These are phyloP conservation scores for Aspergillus japonicus DNA, from an alignment of 2,329 filamentous ascomycete genomes.

Conservation along the genomic window DNA sequence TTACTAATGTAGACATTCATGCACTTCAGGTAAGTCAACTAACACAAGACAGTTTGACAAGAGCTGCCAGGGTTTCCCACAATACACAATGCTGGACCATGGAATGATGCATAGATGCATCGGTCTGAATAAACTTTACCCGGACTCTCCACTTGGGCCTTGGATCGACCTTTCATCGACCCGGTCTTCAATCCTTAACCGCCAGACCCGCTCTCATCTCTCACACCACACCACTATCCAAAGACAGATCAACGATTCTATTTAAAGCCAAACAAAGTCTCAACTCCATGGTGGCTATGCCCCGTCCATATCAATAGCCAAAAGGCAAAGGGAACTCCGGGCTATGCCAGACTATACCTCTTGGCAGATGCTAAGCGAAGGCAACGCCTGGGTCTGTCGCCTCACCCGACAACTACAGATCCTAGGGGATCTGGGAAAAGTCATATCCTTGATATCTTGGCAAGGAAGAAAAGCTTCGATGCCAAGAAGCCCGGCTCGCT, in stretches of 20 bases:
- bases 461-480: neutral
- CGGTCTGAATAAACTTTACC: conserved; percentile 5
- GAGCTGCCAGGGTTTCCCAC: no score
- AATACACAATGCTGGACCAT: no score
- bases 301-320: neutral
- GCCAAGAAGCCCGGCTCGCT: neutral
- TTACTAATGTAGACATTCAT: no score
- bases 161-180: neutral
- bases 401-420: neutral
- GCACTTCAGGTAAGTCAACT: no score
- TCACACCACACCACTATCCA: neutral
- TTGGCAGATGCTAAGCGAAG: neutral
- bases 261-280: neutral
- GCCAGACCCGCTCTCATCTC: neutral
- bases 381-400: neutral
- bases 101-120: neutral
- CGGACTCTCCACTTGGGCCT: neutral
- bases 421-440: neutral
- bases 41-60: no score
- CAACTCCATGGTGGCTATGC: neutral
- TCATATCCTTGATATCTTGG: conserved; percentile 1
- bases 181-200: conserved; percentile 3
- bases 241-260: neutral
- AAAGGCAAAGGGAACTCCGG: neutral
- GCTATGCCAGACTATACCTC: neutral